A percentile compares a stretch with the other conserved stretches of the same genome.
phyloP scores from a whole-genome alignment of 352 stramenopile genomes.

The Phytophthora tentaculata region DNA sequence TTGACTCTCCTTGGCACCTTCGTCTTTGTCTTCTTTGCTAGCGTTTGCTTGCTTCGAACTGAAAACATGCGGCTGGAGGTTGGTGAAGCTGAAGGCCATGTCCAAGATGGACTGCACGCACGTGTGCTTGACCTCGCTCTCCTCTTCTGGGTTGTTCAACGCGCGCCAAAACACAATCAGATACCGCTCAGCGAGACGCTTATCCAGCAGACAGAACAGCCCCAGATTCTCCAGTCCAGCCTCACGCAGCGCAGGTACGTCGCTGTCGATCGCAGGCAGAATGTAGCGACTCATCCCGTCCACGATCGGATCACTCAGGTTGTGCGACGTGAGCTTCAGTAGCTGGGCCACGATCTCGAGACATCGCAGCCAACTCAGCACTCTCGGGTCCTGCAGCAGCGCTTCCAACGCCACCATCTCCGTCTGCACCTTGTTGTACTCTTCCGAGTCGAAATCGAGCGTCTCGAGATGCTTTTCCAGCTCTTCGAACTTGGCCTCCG shows the following conservation, averaged over 20 bases:
- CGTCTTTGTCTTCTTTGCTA: constrained; percentile 1
- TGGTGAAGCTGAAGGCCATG: constrained; percentile 68
- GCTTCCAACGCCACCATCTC: constrained; percentile 77
- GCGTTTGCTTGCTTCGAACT: constrained; percentile 27
- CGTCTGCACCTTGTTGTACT: constrained; percentile 64
- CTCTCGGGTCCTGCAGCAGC: constrained; percentile 69
- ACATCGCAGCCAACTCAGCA: constrained; percentile 75
- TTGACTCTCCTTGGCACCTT: constrained; percentile 11
- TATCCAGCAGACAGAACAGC: constrained; percentile 75
- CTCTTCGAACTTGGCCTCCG: constrained; percentile 67
- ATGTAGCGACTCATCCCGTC: constrained; percentile 77
- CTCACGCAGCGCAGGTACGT: constrained; percentile 75
- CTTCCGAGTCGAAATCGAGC: constrained; percentile 59
- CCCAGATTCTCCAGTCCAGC: constrained; percentile 77
- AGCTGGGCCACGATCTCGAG: constrained; percentile 79
- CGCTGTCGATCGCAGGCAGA: constrained; percentile 77
- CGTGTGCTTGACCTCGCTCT: constrained; percentile 79
- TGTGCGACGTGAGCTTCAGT: constrained; percentile 74
- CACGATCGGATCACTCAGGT: constrained; percentile 68
- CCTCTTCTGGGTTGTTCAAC: constrained; percentile 80
- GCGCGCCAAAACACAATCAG: constrained; percentile 82
- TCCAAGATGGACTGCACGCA: constrained; percentile 78
- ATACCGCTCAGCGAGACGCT: constrained; percentile 68
- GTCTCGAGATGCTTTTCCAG: constrained; percentile 66
- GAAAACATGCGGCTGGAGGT: constrained; percentile 62